A percentile compares a stretch with the other conserved stretches of the same genome.
Evolutionary conservation across 1,284 basidiomycete genomes (phyloP).

Genomic region (Microbotryum silenes-acaulis): DNA sequence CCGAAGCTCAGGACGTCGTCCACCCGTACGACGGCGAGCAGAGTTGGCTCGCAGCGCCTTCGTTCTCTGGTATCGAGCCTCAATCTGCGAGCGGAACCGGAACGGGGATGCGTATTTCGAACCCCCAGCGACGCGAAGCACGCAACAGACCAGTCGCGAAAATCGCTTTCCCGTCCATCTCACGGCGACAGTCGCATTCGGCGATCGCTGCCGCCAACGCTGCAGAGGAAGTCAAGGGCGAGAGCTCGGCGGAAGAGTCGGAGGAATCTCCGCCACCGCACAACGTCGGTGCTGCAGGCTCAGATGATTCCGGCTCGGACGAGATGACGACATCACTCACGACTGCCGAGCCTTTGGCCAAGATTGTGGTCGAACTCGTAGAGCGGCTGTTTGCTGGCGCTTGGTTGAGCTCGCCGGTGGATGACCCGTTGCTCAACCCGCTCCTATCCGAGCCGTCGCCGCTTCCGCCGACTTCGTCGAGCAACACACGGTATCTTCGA

Average conservation of each 20-base stretch:
- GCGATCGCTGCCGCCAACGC: not conserved
- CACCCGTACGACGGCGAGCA: conserved; percentile 19
- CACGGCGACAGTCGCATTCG: not conserved
- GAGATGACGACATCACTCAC: conserved; percentile 1
- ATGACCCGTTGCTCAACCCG: conserved; percentile 2
- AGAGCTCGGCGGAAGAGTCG: not conserved
- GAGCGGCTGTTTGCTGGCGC: conserved; percentile 21
- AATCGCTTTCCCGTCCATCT: not conserved
- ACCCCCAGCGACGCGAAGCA: conserved; percentile 6
- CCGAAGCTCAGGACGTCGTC: conserved; percentile 1
- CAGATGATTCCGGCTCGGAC: not conserved
- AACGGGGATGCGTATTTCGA: conserved; percentile 22
- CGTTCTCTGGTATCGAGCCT: conserved; percentile 22
- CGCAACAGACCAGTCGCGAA: not conserved
- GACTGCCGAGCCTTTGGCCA: conserved; percentile 15
- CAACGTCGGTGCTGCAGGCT: not conserved
- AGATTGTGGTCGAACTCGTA: conserved; percentile 17
- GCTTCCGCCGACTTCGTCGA: conserved; percentile 15
- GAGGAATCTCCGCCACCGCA: not conserved
- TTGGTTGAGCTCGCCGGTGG: not conserved
- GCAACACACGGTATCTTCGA: conserved; percentile 26
- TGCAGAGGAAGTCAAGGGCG: too few species aligned
- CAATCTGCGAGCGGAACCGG: conserved; percentile 20
- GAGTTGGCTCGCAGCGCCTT: conserved; percentile 21
- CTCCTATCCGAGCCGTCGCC: conserved; percentile 16